Conservation (phyloP, 192 early-diverging fungal species). For the Podila horticola region DNA sequence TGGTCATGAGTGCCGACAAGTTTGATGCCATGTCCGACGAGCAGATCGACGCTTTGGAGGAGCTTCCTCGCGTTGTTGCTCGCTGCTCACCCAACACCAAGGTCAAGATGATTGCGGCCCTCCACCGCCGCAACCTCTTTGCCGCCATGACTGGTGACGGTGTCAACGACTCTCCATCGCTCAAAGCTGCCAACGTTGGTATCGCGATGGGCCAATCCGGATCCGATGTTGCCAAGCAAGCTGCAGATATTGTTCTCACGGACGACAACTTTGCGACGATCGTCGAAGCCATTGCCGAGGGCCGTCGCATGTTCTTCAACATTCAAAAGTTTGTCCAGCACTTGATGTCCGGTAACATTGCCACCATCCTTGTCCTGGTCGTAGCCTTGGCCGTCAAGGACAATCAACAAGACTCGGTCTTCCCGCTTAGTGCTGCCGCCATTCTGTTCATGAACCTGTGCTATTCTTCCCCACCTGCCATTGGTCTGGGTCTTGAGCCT, state of each 20-base stretch:
- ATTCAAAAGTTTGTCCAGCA: conserved; percentile 77
- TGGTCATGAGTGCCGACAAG: conserved; percentile 87
- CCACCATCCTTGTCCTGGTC: conserved; percentile 74
- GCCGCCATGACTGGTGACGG: conserved; percentile 92
- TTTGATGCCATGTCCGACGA: conserved; percentile 89
- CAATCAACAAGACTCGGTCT: conserved; percentile 64
- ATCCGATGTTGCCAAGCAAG: conserved; percentile 92
- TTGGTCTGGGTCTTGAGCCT: conserved; percentile 79
- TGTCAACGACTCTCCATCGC: conserved; percentile 78
- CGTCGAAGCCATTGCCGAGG: conserved; percentile 80
- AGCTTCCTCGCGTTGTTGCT: conserved; percentile 92
- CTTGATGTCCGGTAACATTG: conserved; percentile 76
- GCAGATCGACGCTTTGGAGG: conserved; percentile 77
- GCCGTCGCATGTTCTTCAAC: conserved; percentile 83
- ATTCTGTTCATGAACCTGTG: conserved; percentile 85
- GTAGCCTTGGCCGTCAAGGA: conserved; percentile 78
- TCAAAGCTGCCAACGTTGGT: conserved; percentile 80
- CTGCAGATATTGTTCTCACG: conserved; percentile 88
- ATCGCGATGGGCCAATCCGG: conserved; percentile 91
- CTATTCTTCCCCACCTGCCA: conserved; percentile 80
- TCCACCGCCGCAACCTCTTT: conserved; percentile 77
- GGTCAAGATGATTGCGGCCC: conserved; percentile 93
- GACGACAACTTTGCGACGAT: conserved; percentile 88
- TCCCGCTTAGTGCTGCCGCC: conserved; percentile 80
- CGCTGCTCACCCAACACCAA: conserved; percentile 95